Evolutionary conservation across 2,329 filamentous ascomycete species (phyloP).

Genomic region (Colletotrichum sp.): DNA sequence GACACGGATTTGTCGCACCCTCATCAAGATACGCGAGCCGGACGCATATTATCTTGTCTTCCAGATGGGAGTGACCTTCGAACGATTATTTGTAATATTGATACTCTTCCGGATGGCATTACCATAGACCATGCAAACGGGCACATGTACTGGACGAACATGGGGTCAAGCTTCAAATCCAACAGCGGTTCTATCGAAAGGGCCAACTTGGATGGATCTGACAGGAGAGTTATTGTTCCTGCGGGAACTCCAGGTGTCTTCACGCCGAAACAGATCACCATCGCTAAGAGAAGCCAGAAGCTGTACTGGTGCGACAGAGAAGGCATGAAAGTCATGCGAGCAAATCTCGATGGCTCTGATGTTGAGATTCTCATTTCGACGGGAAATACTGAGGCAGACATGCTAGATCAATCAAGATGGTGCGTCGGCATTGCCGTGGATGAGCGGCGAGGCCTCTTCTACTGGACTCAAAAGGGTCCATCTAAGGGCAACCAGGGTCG

Average conservation of each 20-base stretch:
- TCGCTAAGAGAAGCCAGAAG: background rate
- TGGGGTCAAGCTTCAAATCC: slow-evolving; percentile 1
- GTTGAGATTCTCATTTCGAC: background rate
- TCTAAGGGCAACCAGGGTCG: background rate
- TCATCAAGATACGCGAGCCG: background rate
- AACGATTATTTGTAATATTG: background rate
- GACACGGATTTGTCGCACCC: slow-evolving; percentile 1
- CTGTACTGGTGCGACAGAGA: slow-evolving; percentile 7
- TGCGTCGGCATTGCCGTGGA: slow-evolving; percentile 4
- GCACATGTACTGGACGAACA: slow-evolving; percentile 13
- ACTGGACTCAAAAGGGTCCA: slow-evolving; percentile 5
- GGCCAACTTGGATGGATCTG: background rate
- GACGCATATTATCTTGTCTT: background rate
- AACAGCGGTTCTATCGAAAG: slow-evolving; percentile 5
- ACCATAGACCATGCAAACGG: background rate
- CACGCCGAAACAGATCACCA: slow-evolving; percentile 5
- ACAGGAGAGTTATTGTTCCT: background rate
- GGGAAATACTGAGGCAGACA: background rate
- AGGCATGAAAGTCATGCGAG: slow-evolving; percentile 6
- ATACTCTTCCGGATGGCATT: background rate
- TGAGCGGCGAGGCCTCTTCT: background rate
- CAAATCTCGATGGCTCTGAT: background rate
- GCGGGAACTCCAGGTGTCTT: background rate
- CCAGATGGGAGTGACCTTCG: background rate
- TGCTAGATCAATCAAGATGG: background rate